Evolutionary conservation across 2,329 filamentous ascomycete genomes (phyloP), one percentile per base, ranked within the genome.

Genomic region (Zarea fungicola): DNA sequence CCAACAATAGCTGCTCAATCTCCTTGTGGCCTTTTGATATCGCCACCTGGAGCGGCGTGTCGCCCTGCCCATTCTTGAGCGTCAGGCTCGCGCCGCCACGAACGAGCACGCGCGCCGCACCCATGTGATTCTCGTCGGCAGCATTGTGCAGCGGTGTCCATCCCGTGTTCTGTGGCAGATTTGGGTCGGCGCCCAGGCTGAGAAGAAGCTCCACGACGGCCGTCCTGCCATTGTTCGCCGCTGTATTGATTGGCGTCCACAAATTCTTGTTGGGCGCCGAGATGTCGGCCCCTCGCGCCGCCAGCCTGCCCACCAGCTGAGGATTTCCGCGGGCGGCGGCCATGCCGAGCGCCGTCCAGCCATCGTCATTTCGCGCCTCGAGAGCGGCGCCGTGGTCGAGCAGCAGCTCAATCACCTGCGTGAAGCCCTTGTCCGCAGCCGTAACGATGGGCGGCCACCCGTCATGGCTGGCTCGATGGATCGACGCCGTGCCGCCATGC

Each of bases 271-370:
- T 45, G 19, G n/a, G 26, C 9, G 42, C 16, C 6, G 29, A 16
- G 16, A 50, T 44, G 18, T 44, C 19, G 6, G 40, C 48, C 14
- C 40, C 40, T 22, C 25, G 9, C 11, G 62, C 49, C 1, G 67
- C 55, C 6, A 69, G 55, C 41, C 65, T 64, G 31, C 59, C 59
- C 64, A 69, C 68, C 1, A 66, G 62, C 26, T 62, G 61, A 3
- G 65, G 59, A 34, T 66, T 62, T 7, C 63, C 65, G 3, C 59
- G 58, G 4, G 56, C 59, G 3, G 66, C 65, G 23, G 65, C 65
- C 62, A 67, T 66, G 44, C 65, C 62, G 13, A 69, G 47, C 6
- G 66, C 65, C 1, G 66, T 68, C 46, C 48, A 50, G 4, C 29
- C 26, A 7, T 40, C 32, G 14, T 19, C 36, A 13, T 44, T 41